phyloP scores from a whole-genome alignment of 352 stramenopile species.

The Phytophthora palmivora region DNA sequence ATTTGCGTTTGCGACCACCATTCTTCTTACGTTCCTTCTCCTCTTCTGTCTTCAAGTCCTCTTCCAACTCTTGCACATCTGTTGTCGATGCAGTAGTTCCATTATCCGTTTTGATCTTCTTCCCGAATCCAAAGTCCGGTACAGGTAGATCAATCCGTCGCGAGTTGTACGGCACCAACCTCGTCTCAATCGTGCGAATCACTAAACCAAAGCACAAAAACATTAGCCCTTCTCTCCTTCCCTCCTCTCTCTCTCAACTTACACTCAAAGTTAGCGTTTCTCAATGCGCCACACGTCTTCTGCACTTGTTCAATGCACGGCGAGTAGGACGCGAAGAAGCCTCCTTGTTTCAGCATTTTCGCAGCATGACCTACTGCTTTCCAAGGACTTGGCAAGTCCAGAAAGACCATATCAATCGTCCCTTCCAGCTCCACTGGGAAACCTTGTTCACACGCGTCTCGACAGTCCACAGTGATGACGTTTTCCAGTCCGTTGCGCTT shows the following conservation, averaged over 20 bases:
- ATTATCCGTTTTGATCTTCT: slow-evolving; percentile 31
- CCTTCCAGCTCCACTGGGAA: slow-evolving; percentile 72
- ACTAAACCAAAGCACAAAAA: slow-evolving; percentile 39
- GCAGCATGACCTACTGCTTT: slow-evolving; percentile 93
- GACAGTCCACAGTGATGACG: slow-evolving; percentile 94
- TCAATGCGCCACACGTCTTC: slow-evolving; percentile 81
- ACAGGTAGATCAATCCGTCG: slow-evolving; percentile 72
- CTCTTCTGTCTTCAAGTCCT: slow-evolving; percentile 23
- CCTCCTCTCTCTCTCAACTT: slow-evolving; percentile 21
- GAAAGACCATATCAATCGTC: slow-evolving; percentile 95
- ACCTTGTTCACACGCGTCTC: slow-evolving; percentile 95
- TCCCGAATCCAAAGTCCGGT: slow-evolving; percentile 72
- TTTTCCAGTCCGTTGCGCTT: slow-evolving; percentile 88
- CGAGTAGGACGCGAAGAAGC: slow-evolving; percentile 96
- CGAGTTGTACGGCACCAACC: slow-evolving; percentile 86
- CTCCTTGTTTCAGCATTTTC: slow-evolving; percentile 93
- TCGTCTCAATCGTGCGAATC: slow-evolving; percentile 93
- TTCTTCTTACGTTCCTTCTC: slow-evolving; percentile 40
- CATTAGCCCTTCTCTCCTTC: slow-evolving; percentile 6
- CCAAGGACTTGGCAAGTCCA: slow-evolving; percentile 99
- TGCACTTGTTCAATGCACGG: slow-evolving; percentile 99
- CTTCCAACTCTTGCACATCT: slow-evolving; percentile 2
- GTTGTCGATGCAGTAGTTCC: slow-evolving; percentile 4
- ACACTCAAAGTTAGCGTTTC: slow-evolving; percentile 86
- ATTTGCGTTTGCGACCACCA: slow-evolving; percentile 58